Conservation (phyloP, 139 green algal genomes). For the Marvania coccoides region DNA sequence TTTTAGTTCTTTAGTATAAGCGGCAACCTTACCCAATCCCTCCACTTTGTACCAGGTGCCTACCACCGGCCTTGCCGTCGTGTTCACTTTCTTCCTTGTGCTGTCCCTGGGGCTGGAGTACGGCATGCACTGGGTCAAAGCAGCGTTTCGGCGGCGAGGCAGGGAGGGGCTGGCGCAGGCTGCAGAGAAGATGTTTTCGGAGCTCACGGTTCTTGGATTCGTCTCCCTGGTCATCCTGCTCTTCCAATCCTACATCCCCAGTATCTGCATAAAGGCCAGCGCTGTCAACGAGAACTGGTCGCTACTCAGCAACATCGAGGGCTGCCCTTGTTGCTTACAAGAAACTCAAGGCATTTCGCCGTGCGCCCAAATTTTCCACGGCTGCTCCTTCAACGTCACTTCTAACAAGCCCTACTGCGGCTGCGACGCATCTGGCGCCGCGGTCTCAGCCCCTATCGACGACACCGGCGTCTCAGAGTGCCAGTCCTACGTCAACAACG, state of each 20-base stretch:
- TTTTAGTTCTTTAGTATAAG: no score
- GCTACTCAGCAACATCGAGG: background rate
- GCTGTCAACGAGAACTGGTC: constrained; percentile 9
- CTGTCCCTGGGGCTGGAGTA: constrained; percentile 1
- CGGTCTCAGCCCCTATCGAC: no score
- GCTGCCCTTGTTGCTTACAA: constrained; percentile 5
- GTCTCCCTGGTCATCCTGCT: constrained; percentile 8
- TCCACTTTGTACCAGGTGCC: no score
- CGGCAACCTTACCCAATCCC: no score
- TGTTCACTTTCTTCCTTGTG: constrained; percentile 17
- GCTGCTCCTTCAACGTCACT: background rate
- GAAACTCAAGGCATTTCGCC: background rate
- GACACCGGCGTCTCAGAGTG: no score
- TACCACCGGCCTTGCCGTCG: background rate
- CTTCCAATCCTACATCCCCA: background rate
- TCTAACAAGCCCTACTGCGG: background rate
- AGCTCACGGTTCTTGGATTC: constrained; percentile 24
- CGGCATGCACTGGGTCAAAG: background rate
- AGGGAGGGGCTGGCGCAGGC: background rate
- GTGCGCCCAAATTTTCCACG: background rate
- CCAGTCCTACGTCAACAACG: no score
- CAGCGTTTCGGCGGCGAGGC: background rate
- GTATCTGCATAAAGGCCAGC: background rate
- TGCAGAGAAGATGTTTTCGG: constrained; percentile 1
- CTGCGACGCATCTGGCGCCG: no score